Evolutionary conservation across 176 grass and related monocot genomes (phyloP).

Genomic region (Cenchrus purpureus): DNA sequence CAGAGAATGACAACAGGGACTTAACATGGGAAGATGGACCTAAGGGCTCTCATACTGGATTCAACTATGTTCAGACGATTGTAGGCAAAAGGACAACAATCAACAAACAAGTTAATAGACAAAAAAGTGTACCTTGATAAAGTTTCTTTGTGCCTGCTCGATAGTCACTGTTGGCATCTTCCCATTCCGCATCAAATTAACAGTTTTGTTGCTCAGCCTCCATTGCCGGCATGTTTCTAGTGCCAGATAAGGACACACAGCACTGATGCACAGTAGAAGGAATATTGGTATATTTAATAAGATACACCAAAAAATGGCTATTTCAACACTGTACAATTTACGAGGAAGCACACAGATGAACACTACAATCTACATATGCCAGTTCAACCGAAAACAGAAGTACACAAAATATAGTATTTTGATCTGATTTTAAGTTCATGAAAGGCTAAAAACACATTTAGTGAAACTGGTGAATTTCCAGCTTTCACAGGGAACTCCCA

Average conservation of each 20-base stretch:
- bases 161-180: constrained; percentile 99
- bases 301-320: background rate
- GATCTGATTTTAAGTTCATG: constrained; percentile 35
- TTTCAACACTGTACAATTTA: constrained; percentile 25
- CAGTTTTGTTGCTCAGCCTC: constrained; percentile 98
- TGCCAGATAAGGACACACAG: constrained; percentile 94
- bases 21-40: constrained; percentile 11
- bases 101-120: constrained; percentile 37
- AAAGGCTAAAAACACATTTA: constrained; percentile 14
- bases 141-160: constrained; percentile 99
- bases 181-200: constrained; percentile 96
- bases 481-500: constrained; percentile 15
- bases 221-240: constrained; percentile 97
- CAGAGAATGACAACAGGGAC: background rate
- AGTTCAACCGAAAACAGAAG: background rate
- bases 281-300: constrained; percentile 38
- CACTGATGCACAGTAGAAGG: constrained; percentile 55
- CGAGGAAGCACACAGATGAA: constrained; percentile 20
- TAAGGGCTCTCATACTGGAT: constrained; percentile 5
- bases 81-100: constrained; percentile 9
- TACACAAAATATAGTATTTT: constrained; percentile 16
- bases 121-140: constrained; percentile 77
- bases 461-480: background rate
- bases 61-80: background rate
- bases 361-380: background rate